Evolutionary conservation across 2,329 filamentous ascomycete species (phyloP).

Genomic region (Ophiostoma piceae): DNA sequence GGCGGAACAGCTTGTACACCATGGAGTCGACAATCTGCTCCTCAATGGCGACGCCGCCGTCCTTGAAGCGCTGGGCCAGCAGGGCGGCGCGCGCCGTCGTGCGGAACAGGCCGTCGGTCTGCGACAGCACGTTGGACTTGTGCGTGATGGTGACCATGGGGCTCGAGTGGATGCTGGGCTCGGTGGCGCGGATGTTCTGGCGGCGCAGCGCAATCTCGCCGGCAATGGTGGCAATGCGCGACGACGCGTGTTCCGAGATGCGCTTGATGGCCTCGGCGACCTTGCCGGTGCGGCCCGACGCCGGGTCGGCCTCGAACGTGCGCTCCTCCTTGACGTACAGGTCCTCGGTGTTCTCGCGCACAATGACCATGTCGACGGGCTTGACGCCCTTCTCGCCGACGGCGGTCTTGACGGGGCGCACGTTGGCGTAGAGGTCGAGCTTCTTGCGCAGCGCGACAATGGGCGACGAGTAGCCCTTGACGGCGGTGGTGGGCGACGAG

Average conservation of each 20-base stretch:
- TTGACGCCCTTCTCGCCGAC: slow-evolving; percentile 55
- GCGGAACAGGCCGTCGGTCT: slow-evolving; percentile 95
- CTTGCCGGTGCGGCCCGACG: slow-evolving; percentile 58
- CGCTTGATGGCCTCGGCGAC: slow-evolving; percentile 97
- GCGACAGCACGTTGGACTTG: slow-evolving; percentile 94
- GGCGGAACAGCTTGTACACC: slow-evolving; percentile 99
- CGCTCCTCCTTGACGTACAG: slow-evolving; percentile 96
- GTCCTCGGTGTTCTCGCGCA: slow-evolving; percentile 98
- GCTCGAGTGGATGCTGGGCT: slow-evolving; percentile 56
- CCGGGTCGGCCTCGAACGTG: slow-evolving; percentile 59
- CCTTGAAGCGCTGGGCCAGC: slow-evolving; percentile 55
- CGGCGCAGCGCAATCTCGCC: slow-evolving; percentile 88
- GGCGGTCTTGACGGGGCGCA: slow-evolving; percentile 87
- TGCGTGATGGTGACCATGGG: slow-evolving; percentile 93
- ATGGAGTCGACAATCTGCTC: slow-evolving; percentile 99
- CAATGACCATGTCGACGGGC: slow-evolving; percentile 93
- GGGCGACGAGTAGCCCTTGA: slow-evolving; percentile 92
- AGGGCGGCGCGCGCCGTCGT: slow-evolving; percentile 70
- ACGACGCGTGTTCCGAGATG: slow-evolving; percentile 79
- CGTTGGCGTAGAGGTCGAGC: slow-evolving; percentile 93
- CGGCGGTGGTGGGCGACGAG: slow-evolving; percentile 80
- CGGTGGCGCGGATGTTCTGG: slow-evolving; percentile 65
- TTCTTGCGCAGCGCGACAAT: slow-evolving; percentile 95
- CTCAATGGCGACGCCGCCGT: slow-evolving; percentile 59
- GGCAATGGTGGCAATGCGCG: slow-evolving; percentile 85